Evolutionary conservation across 2,329 filamentous ascomycete genomes (phyloP).

Genomic region (Cylindrodendrum hubeiense): DNA sequence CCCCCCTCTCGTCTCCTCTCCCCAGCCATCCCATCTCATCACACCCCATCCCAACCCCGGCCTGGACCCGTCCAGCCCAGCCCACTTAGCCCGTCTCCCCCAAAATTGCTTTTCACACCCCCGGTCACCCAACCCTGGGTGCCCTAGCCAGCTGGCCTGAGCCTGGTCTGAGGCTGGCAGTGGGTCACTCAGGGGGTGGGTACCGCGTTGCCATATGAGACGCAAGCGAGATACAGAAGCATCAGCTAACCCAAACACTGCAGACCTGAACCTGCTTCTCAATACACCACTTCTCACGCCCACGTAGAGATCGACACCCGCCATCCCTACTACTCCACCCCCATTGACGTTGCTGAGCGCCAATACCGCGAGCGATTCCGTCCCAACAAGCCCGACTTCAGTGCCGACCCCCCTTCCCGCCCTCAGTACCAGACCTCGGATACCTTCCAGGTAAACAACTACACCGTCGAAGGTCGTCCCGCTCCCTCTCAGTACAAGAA

Average conservation of each 20-base stretch:
- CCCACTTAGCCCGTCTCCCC: conserved; percentile 35
- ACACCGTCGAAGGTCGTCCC: conserved; percentile 45
- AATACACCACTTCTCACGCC: conserved; percentile 68
- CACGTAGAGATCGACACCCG: conserved; percentile 73
- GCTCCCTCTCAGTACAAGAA: conserved; percentile 34
- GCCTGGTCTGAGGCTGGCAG: conserved; percentile 38
- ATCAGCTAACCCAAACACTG: conserved; percentile 47
- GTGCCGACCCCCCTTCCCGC: conserved; percentile 49
- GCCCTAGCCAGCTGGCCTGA: conserved; percentile 41
- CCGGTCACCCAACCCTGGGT: conserved; percentile 32
- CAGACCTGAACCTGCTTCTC: conserved; percentile 53
- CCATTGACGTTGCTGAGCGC: conserved; percentile 74
- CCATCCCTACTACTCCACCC: conserved; percentile 60
- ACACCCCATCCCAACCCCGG: conserved; percentile 29
- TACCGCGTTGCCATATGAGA: conserved; percentile 48
- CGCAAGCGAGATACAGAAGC: conserved; percentile 46
- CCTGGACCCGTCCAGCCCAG: conserved; percentile 37
- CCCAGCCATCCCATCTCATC: conserved; percentile 41
- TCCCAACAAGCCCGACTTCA: conserved; percentile 57
- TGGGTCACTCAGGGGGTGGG: conserved; percentile 42
- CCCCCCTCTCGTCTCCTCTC: conserved; percentile 24
- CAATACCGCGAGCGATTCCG: conserved; percentile 74
- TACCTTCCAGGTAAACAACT: conserved; percentile 45
- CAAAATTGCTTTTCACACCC: conserved; percentile 42
- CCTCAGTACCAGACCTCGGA: conserved; percentile 48